A percentile compares a stretch with the other conserved stretches of the same genome.
These are phyloP conservation scores for Penicillium herquei DNA, from an alignment of 495 filamentous ascomycete genomes.

Conservation along the genomic window DNA sequence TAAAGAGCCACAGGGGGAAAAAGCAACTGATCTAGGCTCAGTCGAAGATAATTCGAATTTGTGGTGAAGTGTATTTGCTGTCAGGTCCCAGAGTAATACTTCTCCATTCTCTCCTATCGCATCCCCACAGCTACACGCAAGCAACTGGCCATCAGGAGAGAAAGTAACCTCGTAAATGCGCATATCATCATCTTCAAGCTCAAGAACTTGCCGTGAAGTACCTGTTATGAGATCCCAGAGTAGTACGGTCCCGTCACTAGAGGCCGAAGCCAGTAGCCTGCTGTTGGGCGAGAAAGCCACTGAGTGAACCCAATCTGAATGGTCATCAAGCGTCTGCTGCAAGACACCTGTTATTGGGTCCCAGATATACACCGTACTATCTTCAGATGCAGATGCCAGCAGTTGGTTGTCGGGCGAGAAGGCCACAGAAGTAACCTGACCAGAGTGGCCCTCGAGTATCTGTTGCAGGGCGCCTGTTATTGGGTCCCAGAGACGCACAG, in stretches of 20 bases:
- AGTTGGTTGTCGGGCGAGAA: background rate
- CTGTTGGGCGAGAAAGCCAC: slow-evolving; percentile 27
- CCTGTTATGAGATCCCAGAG: slow-evolving; percentile 6
- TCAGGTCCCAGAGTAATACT: too few species aligned
- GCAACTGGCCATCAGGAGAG: too few species aligned
- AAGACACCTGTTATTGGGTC: background rate
- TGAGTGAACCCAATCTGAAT: slow-evolving; percentile 13
- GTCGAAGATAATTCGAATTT: too few species aligned
- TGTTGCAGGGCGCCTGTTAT: background rate
- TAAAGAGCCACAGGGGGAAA: too few species aligned
- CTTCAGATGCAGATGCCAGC: background rate
- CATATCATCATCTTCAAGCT: too few species aligned
- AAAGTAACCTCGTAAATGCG: too few species aligned
- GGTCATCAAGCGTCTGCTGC: slow-evolving; percentile 11
- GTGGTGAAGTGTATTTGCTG: too few species aligned
- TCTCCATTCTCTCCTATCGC: too few species aligned
- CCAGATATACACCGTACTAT: background rate
- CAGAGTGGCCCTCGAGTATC: background rate
- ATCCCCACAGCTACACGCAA: too few species aligned
- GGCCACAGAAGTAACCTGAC: background rate
- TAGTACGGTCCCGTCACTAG: slow-evolving; percentile 17
- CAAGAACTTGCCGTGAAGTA: too few species aligned
- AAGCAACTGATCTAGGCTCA: too few species aligned
- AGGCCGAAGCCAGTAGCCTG: background rate
- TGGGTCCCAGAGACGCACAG: background rate